Evolutionary conservation across 2,329 filamentous ascomycete species (phyloP).

Genomic region (Cercospora zeae-maydis): DNA sequence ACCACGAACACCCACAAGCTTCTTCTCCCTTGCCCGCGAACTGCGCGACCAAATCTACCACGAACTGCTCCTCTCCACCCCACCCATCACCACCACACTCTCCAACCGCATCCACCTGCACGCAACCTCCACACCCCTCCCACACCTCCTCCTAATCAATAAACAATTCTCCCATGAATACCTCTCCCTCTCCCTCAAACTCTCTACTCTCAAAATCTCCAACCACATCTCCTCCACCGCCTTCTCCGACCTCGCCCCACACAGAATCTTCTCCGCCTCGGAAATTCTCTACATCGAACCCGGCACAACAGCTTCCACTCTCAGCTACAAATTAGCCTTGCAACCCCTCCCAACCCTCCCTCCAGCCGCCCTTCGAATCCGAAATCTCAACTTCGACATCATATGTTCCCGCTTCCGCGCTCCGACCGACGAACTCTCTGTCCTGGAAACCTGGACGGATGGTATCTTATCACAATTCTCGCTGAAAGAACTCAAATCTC

Average conservation of each 20-base stretch:
- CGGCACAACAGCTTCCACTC: neutral
- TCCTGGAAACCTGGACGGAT: slow-evolving; percentile 10
- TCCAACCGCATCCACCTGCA: neutral
- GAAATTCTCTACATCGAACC: neutral
- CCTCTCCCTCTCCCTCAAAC: neutral
- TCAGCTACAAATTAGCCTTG: neutral
- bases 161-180: slow-evolving; percentile 12
- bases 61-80: slow-evolving; percentile 1
- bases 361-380: neutral
- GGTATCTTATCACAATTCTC: slow-evolving; percentile 1
- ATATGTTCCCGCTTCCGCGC: slow-evolving; percentile 2
- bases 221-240: neutral
- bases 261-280: neutral
- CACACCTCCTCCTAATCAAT: slow-evolving; percentile 6
- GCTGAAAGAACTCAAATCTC: neutral
- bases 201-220: slow-evolving; percentile 1
- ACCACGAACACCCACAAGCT: neutral
- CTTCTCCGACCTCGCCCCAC: neutral
- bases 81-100: neutral
- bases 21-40: slow-evolving; percentile 14
- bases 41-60: slow-evolving; percentile 16
- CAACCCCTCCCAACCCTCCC: slow-evolving; percentile 4
- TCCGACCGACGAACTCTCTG: neutral
- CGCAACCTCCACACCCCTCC: neutral
- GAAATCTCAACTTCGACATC: slow-evolving; percentile 2